Evolutionary conservation across 2,329 filamentous ascomycete genomes (phyloP).

Genomic region (Paecilomyces formosus): DNA sequence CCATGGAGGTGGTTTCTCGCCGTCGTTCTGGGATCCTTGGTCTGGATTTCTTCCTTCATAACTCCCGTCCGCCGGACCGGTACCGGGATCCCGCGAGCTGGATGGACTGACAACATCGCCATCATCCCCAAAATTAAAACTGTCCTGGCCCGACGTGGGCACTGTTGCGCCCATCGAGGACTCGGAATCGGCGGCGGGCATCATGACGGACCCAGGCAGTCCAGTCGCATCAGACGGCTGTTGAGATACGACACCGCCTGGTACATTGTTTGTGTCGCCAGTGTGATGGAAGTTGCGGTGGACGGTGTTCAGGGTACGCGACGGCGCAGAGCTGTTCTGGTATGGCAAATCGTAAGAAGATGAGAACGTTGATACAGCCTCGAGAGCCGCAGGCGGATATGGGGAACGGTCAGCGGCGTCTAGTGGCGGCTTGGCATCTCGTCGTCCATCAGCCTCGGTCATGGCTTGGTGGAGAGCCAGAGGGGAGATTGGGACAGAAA

Average conservation of each 20-base stretch:
- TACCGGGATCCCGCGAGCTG: slow-evolving; percentile 28
- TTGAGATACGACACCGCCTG: slow-evolving; percentile 23
- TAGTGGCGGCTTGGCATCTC: slow-evolving; percentile 21
- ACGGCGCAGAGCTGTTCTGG: neutral
- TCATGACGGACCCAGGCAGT: slow-evolving; percentile 28
- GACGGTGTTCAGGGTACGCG: neutral
- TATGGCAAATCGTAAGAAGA: slow-evolving; percentile 1
- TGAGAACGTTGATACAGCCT: slow-evolving; percentile 2
- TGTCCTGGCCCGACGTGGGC: slow-evolving; percentile 17
- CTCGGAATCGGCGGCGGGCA: slow-evolving; percentile 26
- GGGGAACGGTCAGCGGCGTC: slow-evolving; percentile 21
- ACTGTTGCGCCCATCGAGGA: slow-evolving; percentile 19
- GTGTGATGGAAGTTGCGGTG: neutral
- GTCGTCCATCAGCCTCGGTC: slow-evolving; percentile 5
- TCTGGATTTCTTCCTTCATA: neutral
- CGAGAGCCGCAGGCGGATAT: slow-evolving; percentile 12
- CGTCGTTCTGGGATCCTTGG: slow-evolving; percentile 29
- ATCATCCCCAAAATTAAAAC: slow-evolving; percentile 19
- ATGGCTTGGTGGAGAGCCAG: slow-evolving; percentile 1
- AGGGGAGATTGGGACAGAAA: neutral
- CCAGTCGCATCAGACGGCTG: slow-evolving; percentile 4
- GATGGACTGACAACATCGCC: slow-evolving; percentile 27
- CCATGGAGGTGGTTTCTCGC: slow-evolving; percentile 59
- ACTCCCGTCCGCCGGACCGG: slow-evolving; percentile 13
- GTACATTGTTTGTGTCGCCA: slow-evolving; percentile 23